Base-by-base conservation (phyloP, 371 early-diverging fungal species). In the Apophysomyces trapeziformis region DNA sequence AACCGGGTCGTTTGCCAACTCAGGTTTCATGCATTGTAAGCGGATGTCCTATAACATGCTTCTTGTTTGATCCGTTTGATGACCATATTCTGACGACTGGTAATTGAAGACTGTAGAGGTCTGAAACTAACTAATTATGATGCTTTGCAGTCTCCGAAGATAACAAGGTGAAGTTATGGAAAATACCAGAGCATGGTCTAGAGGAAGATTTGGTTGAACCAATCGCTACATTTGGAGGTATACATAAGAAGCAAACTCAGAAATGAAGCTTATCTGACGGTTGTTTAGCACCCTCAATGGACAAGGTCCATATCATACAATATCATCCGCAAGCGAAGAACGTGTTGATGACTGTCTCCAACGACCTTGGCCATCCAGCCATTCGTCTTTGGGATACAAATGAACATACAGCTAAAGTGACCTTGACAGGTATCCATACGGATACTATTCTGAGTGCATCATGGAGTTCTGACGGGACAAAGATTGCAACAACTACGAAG, bases 11-110 rank as follows among this genome's bases (percentile, higher is more conserved):
- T 3, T 75, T 92, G 13, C 90, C 92, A 13, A 72, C 73, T 13
- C 85, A 79, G 57, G 73, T 91, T 4, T 91, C 92, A 5, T 80
- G 81, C 18, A 60, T 87, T 13, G 70, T 86, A 1, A 85, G 89
- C 68, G 81, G 85, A 16, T 81, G 89, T 2, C 76, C 79, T 60
- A 81, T 91, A 5, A 69, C 73, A 14, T 84, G 86, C 54, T 90
- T 92, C 61, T 78, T 81, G 47, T 89, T 92, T 61, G 85, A 90
- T 69, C 93, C 93, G 7, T 93, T 93, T 71, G 76, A 90, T 66
- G 77, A 74, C 3, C 71, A 78, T 14, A 65, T 79, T 0, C 69
- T 93, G 1, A 82, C 87, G 7, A 90, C 91, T 18, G 76, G 79
- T 79, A 70, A 46, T 46, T 35, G 26, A 13, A 45, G 32, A 43